These are phyloP conservation scores for Lentinus tigrinus DNA, from an alignment of 768 basidiomycete genomes.

Conservation along the genomic window DNA sequence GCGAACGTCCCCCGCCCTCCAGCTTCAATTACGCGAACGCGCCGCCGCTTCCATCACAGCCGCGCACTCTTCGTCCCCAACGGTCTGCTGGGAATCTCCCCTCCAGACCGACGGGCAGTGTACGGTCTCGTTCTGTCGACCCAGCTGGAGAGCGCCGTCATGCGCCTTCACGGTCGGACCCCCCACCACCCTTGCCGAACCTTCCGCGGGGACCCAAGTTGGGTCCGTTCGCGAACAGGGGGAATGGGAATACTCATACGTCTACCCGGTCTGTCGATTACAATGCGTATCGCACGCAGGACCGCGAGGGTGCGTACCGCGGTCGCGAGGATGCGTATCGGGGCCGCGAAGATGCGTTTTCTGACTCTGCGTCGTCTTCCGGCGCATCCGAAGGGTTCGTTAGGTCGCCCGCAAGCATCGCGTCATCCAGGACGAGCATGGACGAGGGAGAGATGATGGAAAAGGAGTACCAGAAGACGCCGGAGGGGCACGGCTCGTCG, in stretches of 20 bases:
- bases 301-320: background rate
- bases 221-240: background rate
- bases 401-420: constrained; percentile 1
- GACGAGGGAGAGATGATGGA: constrained; percentile 10
- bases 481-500: constrained; percentile 36
- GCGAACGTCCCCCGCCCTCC: constrained; percentile 16
- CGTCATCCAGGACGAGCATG: constrained; percentile 21
- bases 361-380: constrained; percentile 18
- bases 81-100: constrained; percentile 21
- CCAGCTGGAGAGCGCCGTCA: constrained; percentile 1
- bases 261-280: constrained; percentile 6
- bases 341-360: constrained; percentile 6
- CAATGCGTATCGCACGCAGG: constrained; percentile 8
- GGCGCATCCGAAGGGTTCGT: constrained; percentile 9
- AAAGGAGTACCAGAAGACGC: constrained; percentile 7
- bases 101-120: constrained; percentile 3
- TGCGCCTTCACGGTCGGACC: background rate
- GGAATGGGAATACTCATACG: background rate
- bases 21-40: constrained; percentile 2
- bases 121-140: constrained; percentile 10
- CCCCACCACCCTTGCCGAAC: constrained; percentile 14
- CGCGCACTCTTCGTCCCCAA: constrained; percentile 20
- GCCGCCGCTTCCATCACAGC: constrained; percentile 7
- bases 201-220: constrained; percentile 2
- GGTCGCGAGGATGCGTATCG: no score